Base-by-base conservation (phyloP, 495 filamentous ascomycete genomes). In the Tuber brumale region DNA sequence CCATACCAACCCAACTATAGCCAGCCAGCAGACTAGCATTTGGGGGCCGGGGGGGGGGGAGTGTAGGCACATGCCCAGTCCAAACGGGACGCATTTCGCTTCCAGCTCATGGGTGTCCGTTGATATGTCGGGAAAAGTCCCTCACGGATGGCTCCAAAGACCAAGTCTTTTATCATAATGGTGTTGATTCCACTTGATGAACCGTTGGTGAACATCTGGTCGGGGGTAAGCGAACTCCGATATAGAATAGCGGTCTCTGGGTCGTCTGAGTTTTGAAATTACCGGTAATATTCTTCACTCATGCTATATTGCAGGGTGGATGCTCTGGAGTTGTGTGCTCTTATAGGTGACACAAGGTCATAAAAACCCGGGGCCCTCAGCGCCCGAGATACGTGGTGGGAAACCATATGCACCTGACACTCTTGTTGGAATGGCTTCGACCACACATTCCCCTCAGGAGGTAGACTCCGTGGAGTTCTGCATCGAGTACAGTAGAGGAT, bases 121-220 rank as follows among this genome's bases (percentile, higher is more conserved):
- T 66, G 57, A 35, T 66, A 66, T 66, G 57, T 16, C 57, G 27
- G 57, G 57, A 66, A 66, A 66, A 66, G 57, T 66, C 57, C n/a
- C 57, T 66, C 57, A 35, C 27, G n/a, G 27, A 18, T 35, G 57
- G 57, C n/a, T 12, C 3, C 27, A 66, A 35, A 35, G 16, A 5
- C 51, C n/a, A 66, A 35, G 27, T 35, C 12, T 66, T 66, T 66
- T 35, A 27, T 48, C n/a, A 27, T 5, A 16, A 35, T 66, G 57
- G n/a, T 18, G 57, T 7, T 66, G 10, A 66, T 18, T 31, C 27
- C 57, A 18, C 57, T 66, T 35, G 27, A 66, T 4, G 57, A 66
- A 7, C 27, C 57, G 31, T 66, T 66, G 31, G 31, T 35, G 27
- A 31, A 35, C 27, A 31, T 66, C 27, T 18, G 27, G 27, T 35